Conservation (phyloP, 1,284 basidiomycete species). For the Papiliotrema fonsecae region DNA sequence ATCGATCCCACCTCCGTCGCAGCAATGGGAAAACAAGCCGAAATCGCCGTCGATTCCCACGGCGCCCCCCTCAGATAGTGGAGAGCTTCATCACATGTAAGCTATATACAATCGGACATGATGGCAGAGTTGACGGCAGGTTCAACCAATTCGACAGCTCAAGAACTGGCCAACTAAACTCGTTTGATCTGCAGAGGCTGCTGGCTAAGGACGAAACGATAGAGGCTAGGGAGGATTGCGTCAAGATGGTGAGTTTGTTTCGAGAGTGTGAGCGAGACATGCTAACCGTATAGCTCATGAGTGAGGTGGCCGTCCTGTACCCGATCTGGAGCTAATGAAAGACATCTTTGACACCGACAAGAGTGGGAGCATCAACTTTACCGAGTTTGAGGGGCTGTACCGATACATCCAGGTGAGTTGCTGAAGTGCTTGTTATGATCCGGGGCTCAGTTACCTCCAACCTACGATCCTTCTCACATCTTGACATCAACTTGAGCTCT, state of each 20-base stretch:
- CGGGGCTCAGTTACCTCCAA: too few species aligned
- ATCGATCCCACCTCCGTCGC: conserved; percentile 18
- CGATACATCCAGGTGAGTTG: conserved; percentile 45
- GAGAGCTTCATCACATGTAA: conserved; percentile 35
- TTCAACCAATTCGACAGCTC: conserved; percentile 43
- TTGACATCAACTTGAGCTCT: too few species aligned
- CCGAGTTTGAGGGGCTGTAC: conserved; percentile 49
- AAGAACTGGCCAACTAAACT: conserved; percentile 40
- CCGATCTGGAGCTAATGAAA: conserved; percentile 1
- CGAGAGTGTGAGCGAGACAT: not conserved
- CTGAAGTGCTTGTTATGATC: too few species aligned
- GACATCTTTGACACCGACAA: conserved; percentile 49
- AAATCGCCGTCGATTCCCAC: conserved; percentile 12
- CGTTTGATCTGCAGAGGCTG: conserved; percentile 41
- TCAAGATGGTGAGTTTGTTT: conserved; percentile 45
- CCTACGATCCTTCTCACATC: too few species aligned
- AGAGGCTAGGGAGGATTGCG: conserved; percentile 47
- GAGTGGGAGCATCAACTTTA: conserved; percentile 46
- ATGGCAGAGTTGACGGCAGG: conserved; percentile 14
- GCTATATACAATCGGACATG: conserved; percentile 5
- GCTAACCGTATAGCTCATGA: conserved; percentile 25
- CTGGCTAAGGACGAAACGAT: conserved; percentile 46
- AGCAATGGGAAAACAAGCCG: conserved; percentile 16
- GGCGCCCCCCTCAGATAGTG: conserved; percentile 9
- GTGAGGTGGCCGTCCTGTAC: conserved; percentile 13